These are phyloP conservation scores for Vitis amurensis DNA, from an alignment of 164 flowering plant genomes.

Conservation along the genomic window DNA sequence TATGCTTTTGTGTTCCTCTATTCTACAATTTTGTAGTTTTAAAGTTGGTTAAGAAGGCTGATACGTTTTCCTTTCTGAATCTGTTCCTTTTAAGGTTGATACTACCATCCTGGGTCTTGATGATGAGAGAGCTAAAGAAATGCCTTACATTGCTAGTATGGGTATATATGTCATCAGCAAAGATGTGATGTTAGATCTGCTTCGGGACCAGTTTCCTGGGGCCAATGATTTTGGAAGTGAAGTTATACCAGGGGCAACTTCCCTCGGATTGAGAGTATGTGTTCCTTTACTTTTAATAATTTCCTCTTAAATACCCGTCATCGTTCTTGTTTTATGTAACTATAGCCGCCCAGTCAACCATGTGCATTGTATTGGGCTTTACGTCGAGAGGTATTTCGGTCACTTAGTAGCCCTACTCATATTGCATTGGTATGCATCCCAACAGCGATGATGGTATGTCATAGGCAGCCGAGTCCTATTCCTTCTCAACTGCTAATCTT, in stretches of 20 bases:
- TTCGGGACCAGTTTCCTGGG: conserved; percentile 81
- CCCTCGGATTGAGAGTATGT: conserved; percentile 82
- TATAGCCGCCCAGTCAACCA: too few relatives aligned
- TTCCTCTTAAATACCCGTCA: too few relatives aligned
- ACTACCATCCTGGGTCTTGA: conserved; percentile 86
- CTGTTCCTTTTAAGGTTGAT: conserved; percentile 50
- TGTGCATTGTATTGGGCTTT: too few relatives aligned
- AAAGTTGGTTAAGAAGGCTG: not conserved
- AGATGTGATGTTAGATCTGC: conserved; percentile 80
- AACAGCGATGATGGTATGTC: too few relatives aligned
- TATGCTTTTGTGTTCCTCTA: not conserved
- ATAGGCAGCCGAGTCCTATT: too few relatives aligned
- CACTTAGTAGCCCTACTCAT: too few relatives aligned
- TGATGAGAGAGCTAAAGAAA: conserved; percentile 88
- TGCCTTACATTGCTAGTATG: conserved; percentile 97
- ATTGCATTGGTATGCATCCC: too few relatives aligned
- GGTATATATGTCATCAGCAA: conserved; percentile 98
- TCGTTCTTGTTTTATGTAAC: too few relatives aligned
- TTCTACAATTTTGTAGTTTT: not conserved
- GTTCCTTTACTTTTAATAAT: not conserved
- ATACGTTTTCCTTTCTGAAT: not conserved
- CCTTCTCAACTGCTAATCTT: too few relatives aligned
- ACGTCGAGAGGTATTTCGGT: too few relatives aligned
- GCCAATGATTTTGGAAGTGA: conserved; percentile 99
- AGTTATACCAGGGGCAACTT: conserved; percentile 95